Evolutionary conservation across 768 basidiomycete species (phyloP), one percentile per base, ranked within the genome.

Genomic region (Coprinopsis strossmayeri): DNA sequence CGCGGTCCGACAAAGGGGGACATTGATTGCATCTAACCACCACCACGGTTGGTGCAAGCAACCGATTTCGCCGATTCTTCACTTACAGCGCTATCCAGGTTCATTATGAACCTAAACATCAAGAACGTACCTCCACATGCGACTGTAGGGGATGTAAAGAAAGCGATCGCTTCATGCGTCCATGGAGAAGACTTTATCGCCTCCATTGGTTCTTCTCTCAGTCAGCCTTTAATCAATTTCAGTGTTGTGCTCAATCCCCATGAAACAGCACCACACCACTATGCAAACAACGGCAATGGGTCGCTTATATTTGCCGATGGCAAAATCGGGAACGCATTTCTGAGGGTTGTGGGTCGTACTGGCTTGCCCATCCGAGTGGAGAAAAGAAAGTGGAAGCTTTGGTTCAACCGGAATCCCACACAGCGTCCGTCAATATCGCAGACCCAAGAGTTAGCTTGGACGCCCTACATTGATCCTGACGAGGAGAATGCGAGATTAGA

Each of bases 401-500:
- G 5, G 13, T 30, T 45, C 28, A 3, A 45, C 3, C 3, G 11
- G 4, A 10, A 3, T 18, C n/a, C 7, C 3, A 23, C 15, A 7
- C 15, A 28, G 20, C n/a, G n/a, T 12, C 12, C 4, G 12, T 32
- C 25, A 3, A 5, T 28, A 18, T 5, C 26, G 30, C 9, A 66
- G 20, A 51, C 59, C 3, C 55, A 65, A 21, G 71, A 68, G 7
- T 62, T 84, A 34, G 61, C 68, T 46, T 81, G 77, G 58, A 77
- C 79, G 0, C 77, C 71, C 0, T 84, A 73, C 51, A 64, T 79
- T 12, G 61, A 78, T 51, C 80, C 83, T 0, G 68, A 73, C 23
- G 66, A 72, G 1, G 79, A 77, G 42, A 71, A 74, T 59, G 69
- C 76, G 35, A 76, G 69, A 44, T 60, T 66, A 46, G 40, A 60